These are phyloP conservation scores for Tolypocladium paradoxum DNA, from an alignment of 2,329 filamentous ascomycete genomes.

Conservation along the genomic window DNA sequence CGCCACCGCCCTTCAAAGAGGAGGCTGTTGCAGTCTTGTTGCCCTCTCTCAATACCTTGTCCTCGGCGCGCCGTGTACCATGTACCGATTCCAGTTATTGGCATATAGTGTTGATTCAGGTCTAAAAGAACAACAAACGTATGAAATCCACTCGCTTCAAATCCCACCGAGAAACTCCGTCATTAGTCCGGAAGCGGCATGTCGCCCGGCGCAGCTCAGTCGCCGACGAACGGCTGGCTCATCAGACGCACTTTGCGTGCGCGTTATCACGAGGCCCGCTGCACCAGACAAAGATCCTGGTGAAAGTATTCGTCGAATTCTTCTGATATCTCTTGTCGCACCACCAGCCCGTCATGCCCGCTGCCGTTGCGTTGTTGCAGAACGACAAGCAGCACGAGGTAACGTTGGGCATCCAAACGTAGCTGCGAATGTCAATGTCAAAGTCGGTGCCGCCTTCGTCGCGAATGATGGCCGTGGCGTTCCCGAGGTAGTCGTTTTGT, in stretches of 20 bases:
- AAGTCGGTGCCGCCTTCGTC: slow-evolving; percentile 14
- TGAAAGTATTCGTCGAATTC: slow-evolving; percentile 8
- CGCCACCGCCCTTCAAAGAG: no score
- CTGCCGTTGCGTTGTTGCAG: slow-evolving; percentile 11
- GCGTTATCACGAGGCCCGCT: slow-evolving; percentile 6
- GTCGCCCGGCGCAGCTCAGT: no score
- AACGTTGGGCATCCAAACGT: slow-evolving; percentile 11
- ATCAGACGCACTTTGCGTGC: slow-evolving; percentile 1
- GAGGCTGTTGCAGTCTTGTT: no score
- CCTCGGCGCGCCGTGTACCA: no score
- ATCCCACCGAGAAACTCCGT: no score
- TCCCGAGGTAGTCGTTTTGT: slow-evolving; percentile 11
- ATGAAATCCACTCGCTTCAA: no score
- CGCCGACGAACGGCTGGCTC: no score
- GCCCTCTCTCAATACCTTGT: no score
- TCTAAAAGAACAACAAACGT: no score
- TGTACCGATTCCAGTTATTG: no score
- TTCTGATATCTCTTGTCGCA: slow-evolving; percentile 13
- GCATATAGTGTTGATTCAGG: no score
- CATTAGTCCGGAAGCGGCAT: no score
- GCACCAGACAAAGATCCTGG: slow-evolving; percentile 15
- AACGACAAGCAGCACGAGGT: slow-evolving; percentile 13
- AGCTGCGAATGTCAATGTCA: slow-evolving; percentile 9
- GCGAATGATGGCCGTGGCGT: slow-evolving; percentile 10
- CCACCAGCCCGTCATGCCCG: slow-evolving; percentile 11